These are phyloP conservation scores for Trichoderma sp. DNA, from an alignment of 2,329 filamentous ascomycete species.

Conservation along the genomic window DNA sequence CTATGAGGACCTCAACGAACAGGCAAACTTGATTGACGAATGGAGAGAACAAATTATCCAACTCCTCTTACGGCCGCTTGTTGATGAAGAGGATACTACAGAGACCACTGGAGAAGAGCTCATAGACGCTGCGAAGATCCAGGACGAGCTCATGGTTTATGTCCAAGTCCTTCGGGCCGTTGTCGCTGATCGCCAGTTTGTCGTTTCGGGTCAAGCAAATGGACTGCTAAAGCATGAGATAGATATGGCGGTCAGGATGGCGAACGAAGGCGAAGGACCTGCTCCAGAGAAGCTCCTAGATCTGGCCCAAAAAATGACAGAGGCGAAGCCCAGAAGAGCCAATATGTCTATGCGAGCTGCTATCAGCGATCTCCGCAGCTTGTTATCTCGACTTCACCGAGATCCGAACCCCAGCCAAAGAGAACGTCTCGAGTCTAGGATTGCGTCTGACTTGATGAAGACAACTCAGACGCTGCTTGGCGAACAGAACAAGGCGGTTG, in stretches of 20 bases:
- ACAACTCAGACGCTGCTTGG: slow-evolving; percentile 59
- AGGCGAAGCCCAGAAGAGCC: slow-evolving; percentile 53
- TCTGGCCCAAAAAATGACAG: slow-evolving; percentile 53
- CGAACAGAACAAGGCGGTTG: slow-evolving; percentile 55
- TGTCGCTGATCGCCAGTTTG: slow-evolving; percentile 77
- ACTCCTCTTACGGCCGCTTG: slow-evolving; percentile 72
- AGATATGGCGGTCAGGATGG: slow-evolving; percentile 61
- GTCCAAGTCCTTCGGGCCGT: slow-evolving; percentile 76
- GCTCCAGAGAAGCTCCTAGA: slow-evolving; percentile 66
- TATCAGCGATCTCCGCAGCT: slow-evolving; percentile 68
- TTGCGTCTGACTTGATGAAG: slow-evolving; percentile 67
- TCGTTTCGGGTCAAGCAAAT: slow-evolving; percentile 77
- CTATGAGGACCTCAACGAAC: slow-evolving; percentile 68
- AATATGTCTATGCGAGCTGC: slow-evolving; percentile 71
- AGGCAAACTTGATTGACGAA: slow-evolving; percentile 70
- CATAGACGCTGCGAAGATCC: slow-evolving; percentile 80
- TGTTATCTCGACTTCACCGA: slow-evolving; percentile 53
- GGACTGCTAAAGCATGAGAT: slow-evolving; percentile 75
- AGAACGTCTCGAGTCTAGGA: slow-evolving; percentile 68
- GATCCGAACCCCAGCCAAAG: slow-evolving; percentile 40
- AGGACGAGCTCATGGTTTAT: slow-evolving; percentile 88
- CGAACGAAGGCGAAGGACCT: slow-evolving; percentile 67
- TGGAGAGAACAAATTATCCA: slow-evolving; percentile 76
- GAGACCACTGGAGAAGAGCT: slow-evolving; percentile 90
- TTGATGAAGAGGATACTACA: slow-evolving; percentile 76